phyloP scores from a whole-genome alignment of 2,329 filamentous ascomycete species.

The Ceratocystis variospora region DNA sequence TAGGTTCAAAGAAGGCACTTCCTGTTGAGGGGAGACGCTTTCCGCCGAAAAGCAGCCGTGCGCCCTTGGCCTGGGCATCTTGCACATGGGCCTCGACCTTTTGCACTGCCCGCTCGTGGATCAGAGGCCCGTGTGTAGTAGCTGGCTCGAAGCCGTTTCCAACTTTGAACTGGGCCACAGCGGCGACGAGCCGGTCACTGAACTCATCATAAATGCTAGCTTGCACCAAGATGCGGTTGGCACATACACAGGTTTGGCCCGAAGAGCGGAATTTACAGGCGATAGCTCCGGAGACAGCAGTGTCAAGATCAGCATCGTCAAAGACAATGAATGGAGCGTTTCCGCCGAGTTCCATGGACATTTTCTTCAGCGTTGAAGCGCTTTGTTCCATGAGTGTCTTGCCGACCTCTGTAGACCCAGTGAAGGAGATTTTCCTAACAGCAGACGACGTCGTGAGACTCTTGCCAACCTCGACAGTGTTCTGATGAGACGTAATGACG shows the following conservation, averaged over 20 bases:
- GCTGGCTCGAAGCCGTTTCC: conserved; percentile 58
- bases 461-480: conserved; percentile 67
- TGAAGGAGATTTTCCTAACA: conserved; percentile 87
- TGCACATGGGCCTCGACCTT: conserved; percentile 72
- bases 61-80: conserved; percentile 68
- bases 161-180: conserved; percentile 61
- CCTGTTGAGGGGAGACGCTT: conserved; percentile 61
- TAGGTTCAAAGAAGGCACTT: conserved; percentile 77
- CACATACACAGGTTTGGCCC: conserved; percentile 90
- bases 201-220: conserved; percentile 65
- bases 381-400: conserved; percentile 82
- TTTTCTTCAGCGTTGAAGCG: conserved; percentile 65
- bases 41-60: conserved; percentile 60
- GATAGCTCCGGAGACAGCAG: conserved; percentile 70
- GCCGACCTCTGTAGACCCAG: conserved; percentile 58
- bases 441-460: conserved; percentile 55
- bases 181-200: conserved; percentile 51
- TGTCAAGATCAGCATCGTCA: conserved; percentile 80
- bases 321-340: conserved; percentile 97
- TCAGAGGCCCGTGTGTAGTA: conserved; percentile 67
- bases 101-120: conserved; percentile 66
- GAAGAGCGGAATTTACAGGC: conserved; percentile 85
- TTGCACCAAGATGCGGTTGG: conserved; percentile 73
- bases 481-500: conserved; percentile 63
- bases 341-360: conserved; percentile 81